Conservation (phyloP, 2,329 filamentous ascomycete species). For the Phialocephala sp. region DNA sequence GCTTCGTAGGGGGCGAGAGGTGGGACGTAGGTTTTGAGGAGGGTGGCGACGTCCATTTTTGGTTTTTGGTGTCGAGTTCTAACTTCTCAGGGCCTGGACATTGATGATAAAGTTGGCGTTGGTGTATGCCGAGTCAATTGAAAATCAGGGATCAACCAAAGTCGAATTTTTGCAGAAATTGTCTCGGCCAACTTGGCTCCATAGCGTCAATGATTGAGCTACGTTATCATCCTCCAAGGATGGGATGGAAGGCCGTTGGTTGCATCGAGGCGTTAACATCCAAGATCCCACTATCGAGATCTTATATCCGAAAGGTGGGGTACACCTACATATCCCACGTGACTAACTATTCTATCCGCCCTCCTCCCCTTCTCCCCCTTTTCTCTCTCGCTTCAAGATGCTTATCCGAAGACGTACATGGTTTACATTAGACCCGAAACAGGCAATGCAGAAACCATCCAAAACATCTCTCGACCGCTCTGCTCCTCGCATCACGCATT, state of each 20-base stretch:
- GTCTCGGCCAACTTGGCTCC: background rate
- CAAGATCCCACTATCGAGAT: background rate
- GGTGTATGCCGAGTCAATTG: background rate
- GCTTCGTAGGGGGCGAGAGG: slow-evolving; percentile 50
- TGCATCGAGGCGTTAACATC: background rate
- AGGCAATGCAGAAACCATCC: no score
- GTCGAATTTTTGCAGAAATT: background rate
- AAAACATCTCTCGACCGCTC: no score
- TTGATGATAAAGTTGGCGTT: background rate
- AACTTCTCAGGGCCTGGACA: background rate
- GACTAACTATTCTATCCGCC: background rate
- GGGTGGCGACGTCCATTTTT: slow-evolving; percentile 25
- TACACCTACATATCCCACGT: background rate
- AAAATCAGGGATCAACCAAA: no score
- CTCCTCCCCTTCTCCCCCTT: no score
- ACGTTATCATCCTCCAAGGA: background rate
- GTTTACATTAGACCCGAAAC: no score
- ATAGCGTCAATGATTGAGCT: background rate
- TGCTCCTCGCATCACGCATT: no score
- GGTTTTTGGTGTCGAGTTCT: background rate
- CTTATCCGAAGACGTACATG: no score
- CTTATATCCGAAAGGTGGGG: slow-evolving; percentile 6
- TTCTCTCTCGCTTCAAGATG: no score
- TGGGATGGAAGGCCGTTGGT: background rate
- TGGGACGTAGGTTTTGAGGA: slow-evolving; percentile 24